Conservation (phyloP, 2,329 filamentous ascomycete genomes). For the Exophiala calicioides region DNA sequence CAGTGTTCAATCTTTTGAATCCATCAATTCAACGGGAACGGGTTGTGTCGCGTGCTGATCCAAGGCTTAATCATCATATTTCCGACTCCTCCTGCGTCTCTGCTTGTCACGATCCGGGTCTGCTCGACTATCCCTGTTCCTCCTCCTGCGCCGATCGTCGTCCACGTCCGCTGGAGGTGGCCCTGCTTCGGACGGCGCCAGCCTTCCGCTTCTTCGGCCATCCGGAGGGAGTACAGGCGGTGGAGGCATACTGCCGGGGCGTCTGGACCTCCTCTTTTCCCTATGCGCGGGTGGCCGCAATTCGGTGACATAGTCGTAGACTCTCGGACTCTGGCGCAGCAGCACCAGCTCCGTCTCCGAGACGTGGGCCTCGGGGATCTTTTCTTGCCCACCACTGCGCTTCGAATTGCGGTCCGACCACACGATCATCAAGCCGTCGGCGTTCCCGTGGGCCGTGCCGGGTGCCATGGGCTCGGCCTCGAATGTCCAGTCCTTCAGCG, state of each 20-base stretch:
- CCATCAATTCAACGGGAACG: too few relatives aligned
- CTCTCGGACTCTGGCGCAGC: slow-evolving; percentile 24
- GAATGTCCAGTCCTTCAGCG: slow-evolving; percentile 32
- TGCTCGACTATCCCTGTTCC: too few relatives aligned
- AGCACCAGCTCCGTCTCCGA: slow-evolving; percentile 29
- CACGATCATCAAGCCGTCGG: slow-evolving; percentile 28
- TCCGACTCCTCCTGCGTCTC: slow-evolving; percentile 2
- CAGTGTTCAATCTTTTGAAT: too few relatives aligned
- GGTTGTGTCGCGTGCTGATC: too few relatives aligned
- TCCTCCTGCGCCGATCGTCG: too few relatives aligned
- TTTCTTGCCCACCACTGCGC: slow-evolving; percentile 26
- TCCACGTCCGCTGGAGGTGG: too few relatives aligned
- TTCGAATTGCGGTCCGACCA: slow-evolving; percentile 27
- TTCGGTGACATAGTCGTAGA: slow-evolving; percentile 27
- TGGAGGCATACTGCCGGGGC: slow-evolving; percentile 8
- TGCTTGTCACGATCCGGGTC: slow-evolving; percentile 9
- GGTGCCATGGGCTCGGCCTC: slow-evolving; percentile 19
- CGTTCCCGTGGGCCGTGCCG: slow-evolving; percentile 25
- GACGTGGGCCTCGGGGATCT: slow-evolving; percentile 30
- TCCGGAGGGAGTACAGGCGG: slow-evolving; percentile 6
- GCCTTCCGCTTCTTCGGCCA: not conserved
- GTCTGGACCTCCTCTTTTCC: slow-evolving; percentile 23
- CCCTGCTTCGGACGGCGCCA: too few relatives aligned
- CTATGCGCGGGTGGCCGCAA: slow-evolving; percentile 11
- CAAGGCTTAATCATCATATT: too few relatives aligned